Percentiles rank a stretch among this genome's conserved stretches.
These are phyloP conservation scores for Artemisia tridentata DNA, from an alignment of 129 eudicot species.

Conservation along the genomic window DNA sequence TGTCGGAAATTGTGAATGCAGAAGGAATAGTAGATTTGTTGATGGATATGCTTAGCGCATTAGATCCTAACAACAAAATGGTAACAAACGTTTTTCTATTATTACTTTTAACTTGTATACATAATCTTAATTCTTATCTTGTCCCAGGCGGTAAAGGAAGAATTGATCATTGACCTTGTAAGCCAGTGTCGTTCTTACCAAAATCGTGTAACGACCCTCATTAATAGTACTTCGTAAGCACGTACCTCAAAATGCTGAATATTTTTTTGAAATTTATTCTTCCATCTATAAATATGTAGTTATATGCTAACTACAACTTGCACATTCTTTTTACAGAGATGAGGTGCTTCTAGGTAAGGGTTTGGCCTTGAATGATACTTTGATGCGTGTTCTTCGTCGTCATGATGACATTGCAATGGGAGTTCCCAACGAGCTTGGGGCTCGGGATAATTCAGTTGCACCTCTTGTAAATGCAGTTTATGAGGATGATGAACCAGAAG, in stretches of 20 bases:
- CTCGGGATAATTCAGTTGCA: constrained; percentile 40
- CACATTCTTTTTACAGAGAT: constrained; percentile 29
- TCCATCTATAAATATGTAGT: neutral
- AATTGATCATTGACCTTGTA: constrained; percentile 87
- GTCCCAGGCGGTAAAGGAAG: constrained; percentile 69
- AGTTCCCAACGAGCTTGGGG: constrained; percentile 9
- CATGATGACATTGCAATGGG: constrained; percentile 72
- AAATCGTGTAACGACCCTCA: constrained; percentile 78
- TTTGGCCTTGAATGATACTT: constrained; percentile 63
- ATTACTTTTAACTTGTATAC: neutral
- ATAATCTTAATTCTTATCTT: neutral
- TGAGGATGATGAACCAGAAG: constrained; percentile 80
- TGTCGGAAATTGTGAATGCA: constrained; percentile 81
- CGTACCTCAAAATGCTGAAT: neutral
- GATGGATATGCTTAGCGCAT: constrained; percentile 76
- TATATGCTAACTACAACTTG: neutral
- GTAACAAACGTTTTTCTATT: constrained; percentile 19
- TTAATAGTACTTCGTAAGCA: constrained; percentile 75
- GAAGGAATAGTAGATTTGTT: constrained; percentile 84
- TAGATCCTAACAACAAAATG: constrained; percentile 69
- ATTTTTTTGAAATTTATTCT: neutral
- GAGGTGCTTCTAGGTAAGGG: constrained; percentile 65
- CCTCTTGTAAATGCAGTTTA: constrained; percentile 60
- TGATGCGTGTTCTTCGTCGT: constrained; percentile 57
- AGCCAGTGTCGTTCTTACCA: constrained; percentile 87